Evolutionary conservation across 139 green algal genomes (phyloP), one percentile per base, ranked within the genome.

Genomic region (Chlorella sp.): DNA sequence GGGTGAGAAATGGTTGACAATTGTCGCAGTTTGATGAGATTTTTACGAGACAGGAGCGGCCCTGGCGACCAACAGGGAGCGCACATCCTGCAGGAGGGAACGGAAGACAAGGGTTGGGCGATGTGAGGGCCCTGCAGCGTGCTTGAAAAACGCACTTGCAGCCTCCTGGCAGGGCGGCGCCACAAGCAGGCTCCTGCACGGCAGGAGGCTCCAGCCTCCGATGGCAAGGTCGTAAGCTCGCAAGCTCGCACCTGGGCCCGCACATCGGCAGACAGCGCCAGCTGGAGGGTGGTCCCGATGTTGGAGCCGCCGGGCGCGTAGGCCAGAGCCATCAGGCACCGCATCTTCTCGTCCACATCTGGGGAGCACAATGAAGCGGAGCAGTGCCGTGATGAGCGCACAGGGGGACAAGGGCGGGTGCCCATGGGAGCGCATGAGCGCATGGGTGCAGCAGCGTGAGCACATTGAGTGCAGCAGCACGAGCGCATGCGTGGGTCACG

Each of bases 311-410:
- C 54, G 2, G 51, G 36, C 2, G 76, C 72, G 41, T 78, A 78
- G 30, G 67, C 82, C 82, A 94, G 88, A 14, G 91, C 90, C 26
- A 54, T 8, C 36, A 94, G 82, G 38, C 70, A 51, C 0, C 89
- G 75, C 51, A 89, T 76, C 54, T 79, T 82, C 83, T 94, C 91
- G 41, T 76, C 83, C 22, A 90, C 43, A 41, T 90, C 88, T 19
- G 51, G 16, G n/a, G n/a, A n/a, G n/a, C n/a, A n/a, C n/a, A n/a
- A n/a, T n/a, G n/a, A n/a, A n/a, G n/a, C n/a, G n/a, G n/a, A n/a
- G n/a, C n/a, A n/a, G n/a, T n/a, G n/a, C n/a, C n/a, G n/a, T n/a
- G n/a, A n/a, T n/a, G n/a, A n/a, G n/a, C n/a, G n/a, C n/a, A n/a
- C n/a, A n/a, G n/a, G n/a, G n/a, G n/a, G n/a, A n/a, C n/a, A n/a